Evolutionary conservation across 345 rosid species (phyloP), one percentile per base, ranked within the genome.

Genomic region (Camelina laxa): DNA sequence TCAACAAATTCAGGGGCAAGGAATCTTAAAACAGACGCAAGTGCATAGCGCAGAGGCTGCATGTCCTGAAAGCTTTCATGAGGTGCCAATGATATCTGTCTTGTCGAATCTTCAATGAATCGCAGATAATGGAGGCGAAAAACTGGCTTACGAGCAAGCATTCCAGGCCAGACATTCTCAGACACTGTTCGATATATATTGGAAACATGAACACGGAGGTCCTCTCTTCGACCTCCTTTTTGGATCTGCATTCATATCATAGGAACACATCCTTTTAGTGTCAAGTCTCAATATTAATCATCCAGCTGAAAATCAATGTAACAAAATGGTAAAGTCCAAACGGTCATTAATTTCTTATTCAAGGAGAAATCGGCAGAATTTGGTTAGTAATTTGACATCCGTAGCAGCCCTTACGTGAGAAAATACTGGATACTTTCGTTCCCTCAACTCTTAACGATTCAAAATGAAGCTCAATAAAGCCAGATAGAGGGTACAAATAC

Each of bases 1-100:
- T 95, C 90, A 44, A 95, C 97, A 82, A 92, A 88, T 86, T 92
- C 98, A 60, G 97, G 97, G 74, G 99, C 97, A 24, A 95, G 88
- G 64, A 88, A 88, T 80, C 90, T 88, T 77, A 95, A 68, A 77
- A 95, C 96, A 74, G 89, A 90, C 60, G 98, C 97, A 70, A 95
- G 92, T 48, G 96, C 89, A 80, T 87, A 95, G 59, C 98, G 98
- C 57, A 92, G 90, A 75, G 92, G 91, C 65, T 89, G 99, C 77
- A 87, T 83, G 73, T 95, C 99, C 58, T 88, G 96, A 76, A 92
- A 89, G 85, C 82, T 88, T 83, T 95, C 99, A 61, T 84, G 62
- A 65, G 92, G 79, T 65, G 90, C 82, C 76, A 61, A 48, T 44
- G 70, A 66, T 60, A 90, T 85, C 72, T 92, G 93, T 80, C 81